phyloP scores from a whole-genome alignment of 164 flowering plant genomes.

The Tinospora cordifolia region DNA sequence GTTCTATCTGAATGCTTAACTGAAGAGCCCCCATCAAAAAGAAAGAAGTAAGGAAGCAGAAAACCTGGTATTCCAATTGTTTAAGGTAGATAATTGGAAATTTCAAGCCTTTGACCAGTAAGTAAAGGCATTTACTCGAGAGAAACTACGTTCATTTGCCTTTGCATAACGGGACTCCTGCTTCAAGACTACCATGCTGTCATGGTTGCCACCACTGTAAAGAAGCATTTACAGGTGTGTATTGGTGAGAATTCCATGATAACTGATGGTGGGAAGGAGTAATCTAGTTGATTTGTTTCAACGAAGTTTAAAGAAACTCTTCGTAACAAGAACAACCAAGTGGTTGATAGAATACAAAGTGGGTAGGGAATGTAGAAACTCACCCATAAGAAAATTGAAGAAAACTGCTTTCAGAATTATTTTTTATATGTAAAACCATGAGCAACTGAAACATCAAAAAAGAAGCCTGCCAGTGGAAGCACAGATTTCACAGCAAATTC shows the following conservation, averaged over 20 bases:
- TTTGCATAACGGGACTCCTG: slow-evolving; percentile 76
- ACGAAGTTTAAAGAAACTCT: no score
- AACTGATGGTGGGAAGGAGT: no score
- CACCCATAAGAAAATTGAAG: no score
- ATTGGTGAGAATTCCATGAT: no score
- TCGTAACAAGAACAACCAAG: no score
- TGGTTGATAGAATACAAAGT: no score
- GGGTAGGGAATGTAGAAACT: no score
- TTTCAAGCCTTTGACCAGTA: background rate
- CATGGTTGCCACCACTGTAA: slow-evolving; percentile 65
- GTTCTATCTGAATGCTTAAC: slow-evolving; percentile 84
- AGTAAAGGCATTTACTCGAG: slow-evolving; percentile 42
- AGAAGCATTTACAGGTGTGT: background rate
- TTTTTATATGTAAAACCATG: background rate
- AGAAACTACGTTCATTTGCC: slow-evolving; percentile 60
- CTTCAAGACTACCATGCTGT: slow-evolving; percentile 81
- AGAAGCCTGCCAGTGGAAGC: background rate
- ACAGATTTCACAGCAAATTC: background rate
- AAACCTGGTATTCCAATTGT: background rate
- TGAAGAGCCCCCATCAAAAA: slow-evolving; percentile 25
- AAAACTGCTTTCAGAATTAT: background rate
- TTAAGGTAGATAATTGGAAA: background rate
- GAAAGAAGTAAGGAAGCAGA: slow-evolving; percentile 2
- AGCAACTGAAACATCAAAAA: background rate
- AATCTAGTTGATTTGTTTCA: no score